Evolutionary conservation across 2,329 filamentous ascomycete species (phyloP), one percentile per base, ranked within the genome.

Genomic region (Fusarium compactum): DNA sequence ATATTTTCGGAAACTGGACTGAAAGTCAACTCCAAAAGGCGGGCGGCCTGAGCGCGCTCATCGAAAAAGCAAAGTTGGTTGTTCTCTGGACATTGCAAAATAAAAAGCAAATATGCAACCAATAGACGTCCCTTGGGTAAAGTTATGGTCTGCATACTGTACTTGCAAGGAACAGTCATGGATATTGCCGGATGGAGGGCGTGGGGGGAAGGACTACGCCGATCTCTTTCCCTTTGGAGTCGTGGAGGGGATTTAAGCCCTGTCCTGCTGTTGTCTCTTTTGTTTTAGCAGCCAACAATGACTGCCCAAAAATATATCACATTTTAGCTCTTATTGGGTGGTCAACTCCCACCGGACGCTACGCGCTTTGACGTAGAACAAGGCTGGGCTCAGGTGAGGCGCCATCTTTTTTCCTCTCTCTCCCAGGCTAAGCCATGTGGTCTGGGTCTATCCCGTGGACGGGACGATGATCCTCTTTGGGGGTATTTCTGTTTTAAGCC

Each of bases 341-440:
- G 16, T 32, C 11, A 63, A 66, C 57, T 65, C 62, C 58, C 71
- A 75, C 73, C 73, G 73, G 55, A 76, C 70, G 66, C 73, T 73
- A 74, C 65, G 34, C 61, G 65, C 46, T 66, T 56, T 60, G 60
- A 54, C 32, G 46, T 27, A 62, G 29, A 25, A 53, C 55, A 58
- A 65, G 57, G 61, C 65, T 66, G 57, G 56, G 32, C 58, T 75
- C 73, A 70, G 73, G 67, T 75, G 73, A 75, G 73, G 73, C 70
- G 65, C 48, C 63, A 38, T 38, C 11, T 15, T 45, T 45, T 34
- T n/a, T 52, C 30, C 29, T 18, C 30, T 34, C 20, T 20, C 15
- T 20, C n/a, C 16, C 34, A 45, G 27, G n/a, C 14, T 18, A 69
- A 47, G 61, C 64, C 63, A 69, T 74, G 54, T 71, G 65, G 72